phyloP scores from a whole-genome alignment of 768 basidiomycete species.

The Russula emetica region DNA sequence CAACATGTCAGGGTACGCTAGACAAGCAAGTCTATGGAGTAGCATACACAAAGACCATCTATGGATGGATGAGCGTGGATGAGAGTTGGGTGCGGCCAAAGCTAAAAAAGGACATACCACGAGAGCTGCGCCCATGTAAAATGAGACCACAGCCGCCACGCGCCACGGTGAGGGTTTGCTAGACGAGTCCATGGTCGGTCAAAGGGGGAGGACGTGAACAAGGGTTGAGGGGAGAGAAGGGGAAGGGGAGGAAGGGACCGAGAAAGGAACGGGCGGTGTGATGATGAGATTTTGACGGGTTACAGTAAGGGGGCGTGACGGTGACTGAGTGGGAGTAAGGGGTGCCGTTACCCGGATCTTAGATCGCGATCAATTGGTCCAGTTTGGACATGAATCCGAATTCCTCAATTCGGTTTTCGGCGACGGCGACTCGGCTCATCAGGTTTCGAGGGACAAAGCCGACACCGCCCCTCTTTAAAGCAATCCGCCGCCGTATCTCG shows the following conservation, averaged over 20 bases:
- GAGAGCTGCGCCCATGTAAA: constrained; percentile 75
- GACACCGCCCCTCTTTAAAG: too few species aligned
- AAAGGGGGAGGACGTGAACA: background rate
- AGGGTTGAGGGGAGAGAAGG: background rate
- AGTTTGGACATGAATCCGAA: too few species aligned
- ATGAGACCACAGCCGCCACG: constrained; percentile 67
- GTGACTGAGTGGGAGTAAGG: background rate
- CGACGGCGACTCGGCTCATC: too few species aligned
- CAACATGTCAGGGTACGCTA: constrained; percentile 6
- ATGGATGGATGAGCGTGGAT: constrained; percentile 21
- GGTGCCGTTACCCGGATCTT: background rate
- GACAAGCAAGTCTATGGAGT: constrained; percentile 9
- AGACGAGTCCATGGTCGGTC: constrained; percentile 33
- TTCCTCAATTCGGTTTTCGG: too few species aligned
- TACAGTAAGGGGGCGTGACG: constrained; percentile 1
- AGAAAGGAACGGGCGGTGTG: background rate
- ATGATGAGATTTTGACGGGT: background rate
- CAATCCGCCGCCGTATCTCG: too few species aligned
- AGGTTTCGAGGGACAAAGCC: too few species aligned
- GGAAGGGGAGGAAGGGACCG: background rate
- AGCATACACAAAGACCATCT: constrained; percentile 51
- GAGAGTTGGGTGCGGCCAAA: background rate
- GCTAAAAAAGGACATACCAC: constrained; percentile 48
- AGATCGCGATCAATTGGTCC: background rate
- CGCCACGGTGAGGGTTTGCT: constrained; percentile 41